Conservation (phyloP, 768 basidiomycete species). For the Glaciozyma martinii region DNA sequence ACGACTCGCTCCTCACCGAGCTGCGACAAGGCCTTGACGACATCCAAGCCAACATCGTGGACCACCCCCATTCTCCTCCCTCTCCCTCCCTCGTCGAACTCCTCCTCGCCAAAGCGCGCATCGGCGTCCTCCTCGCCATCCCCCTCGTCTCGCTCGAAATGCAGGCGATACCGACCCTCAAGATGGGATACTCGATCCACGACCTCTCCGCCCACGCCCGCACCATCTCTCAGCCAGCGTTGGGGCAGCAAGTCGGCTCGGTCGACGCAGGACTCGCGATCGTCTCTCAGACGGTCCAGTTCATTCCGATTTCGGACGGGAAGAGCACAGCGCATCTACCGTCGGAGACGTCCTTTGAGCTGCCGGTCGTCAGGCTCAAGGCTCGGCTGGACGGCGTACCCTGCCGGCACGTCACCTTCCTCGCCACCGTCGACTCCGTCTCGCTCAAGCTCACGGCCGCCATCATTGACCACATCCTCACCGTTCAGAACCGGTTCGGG, state of each 20-base stretch:
- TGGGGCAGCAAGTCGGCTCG: not conserved
- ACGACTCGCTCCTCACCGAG: constrained; percentile 25
- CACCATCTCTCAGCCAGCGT: not conserved
- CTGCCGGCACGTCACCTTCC: constrained; percentile 44
- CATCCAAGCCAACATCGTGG: not conserved
- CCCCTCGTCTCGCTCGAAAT: constrained; percentile 18
- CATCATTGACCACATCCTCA: constrained; percentile 72
- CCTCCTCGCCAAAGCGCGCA: not conserved
- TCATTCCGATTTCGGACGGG: constrained; percentile 12
- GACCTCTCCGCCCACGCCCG: not conserved
- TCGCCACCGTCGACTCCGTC: constrained; percentile 59
- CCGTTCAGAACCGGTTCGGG: constrained; percentile 79
- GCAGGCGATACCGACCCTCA: constrained; percentile 27
- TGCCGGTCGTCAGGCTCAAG: constrained; percentile 2
- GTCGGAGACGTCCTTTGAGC: constrained; percentile 4
- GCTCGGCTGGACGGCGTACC: not conserved
- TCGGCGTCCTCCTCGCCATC: constrained; percentile 17
- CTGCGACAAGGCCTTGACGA: constrained; percentile 24
- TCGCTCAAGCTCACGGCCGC: constrained; percentile 66
- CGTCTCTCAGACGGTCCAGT: constrained; percentile 23
- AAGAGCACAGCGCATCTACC: not conserved
- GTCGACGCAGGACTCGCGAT: constrained; percentile 22
- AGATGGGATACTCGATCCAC: constrained; percentile 23
- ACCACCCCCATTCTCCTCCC: no score
- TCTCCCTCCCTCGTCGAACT: not conserved